A percentile compares a stretch with the other conserved stretches of the same genome.
These are phyloP conservation scores for Penicillium malachiteum DNA, from an alignment of 495 filamentous ascomycete species.

Conservation along the genomic window DNA sequence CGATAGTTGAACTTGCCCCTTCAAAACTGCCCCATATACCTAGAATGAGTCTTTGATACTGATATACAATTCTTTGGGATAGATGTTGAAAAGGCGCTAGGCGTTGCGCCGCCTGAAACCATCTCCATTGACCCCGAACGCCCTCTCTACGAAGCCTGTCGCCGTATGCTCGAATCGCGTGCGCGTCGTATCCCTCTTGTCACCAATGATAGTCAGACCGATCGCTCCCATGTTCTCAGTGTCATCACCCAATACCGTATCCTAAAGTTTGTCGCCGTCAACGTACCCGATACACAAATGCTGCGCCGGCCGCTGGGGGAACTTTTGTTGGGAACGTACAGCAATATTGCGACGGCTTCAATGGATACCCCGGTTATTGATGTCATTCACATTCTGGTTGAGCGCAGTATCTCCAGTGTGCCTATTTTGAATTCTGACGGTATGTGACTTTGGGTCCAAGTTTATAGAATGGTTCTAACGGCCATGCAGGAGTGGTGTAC, in stretches of 20 bases:
- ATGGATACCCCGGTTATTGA: slow-evolving; percentile 96
- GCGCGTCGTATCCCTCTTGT: slow-evolving; percentile 93
- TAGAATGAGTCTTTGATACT: not conserved
- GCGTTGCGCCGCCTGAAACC: slow-evolving; percentile 89
- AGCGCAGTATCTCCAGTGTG: slow-evolving; percentile 89
- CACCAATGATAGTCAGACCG: slow-evolving; percentile 92
- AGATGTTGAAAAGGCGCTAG: slow-evolving; percentile 95
- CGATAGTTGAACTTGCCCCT: not conserved
- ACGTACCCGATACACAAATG: slow-evolving; percentile 85
- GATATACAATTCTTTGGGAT: not conserved
- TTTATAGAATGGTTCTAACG: not conserved
- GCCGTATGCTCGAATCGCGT: slow-evolving; percentile 88
- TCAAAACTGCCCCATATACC: not conserved
- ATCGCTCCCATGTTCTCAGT: slow-evolving; percentile 87
- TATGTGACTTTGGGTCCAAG: slow-evolving; percentile 22
- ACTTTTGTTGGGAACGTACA: slow-evolving; percentile 83
- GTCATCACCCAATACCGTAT: slow-evolving; percentile 98
- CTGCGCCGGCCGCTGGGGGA: slow-evolving; percentile 85
- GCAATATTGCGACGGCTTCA: slow-evolving; percentile 71
- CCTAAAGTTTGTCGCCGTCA: slow-evolving; percentile 97
- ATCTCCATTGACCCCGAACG: slow-evolving; percentile 86
- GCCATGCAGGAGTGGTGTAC: slow-evolving; percentile 62
- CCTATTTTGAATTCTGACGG: slow-evolving; percentile 85
- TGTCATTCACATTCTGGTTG: slow-evolving; percentile 91
- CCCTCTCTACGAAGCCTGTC: slow-evolving; percentile 92